Conservation (phyloP, 305 asterid genomes). For the Nicotiana rustica region DNA sequence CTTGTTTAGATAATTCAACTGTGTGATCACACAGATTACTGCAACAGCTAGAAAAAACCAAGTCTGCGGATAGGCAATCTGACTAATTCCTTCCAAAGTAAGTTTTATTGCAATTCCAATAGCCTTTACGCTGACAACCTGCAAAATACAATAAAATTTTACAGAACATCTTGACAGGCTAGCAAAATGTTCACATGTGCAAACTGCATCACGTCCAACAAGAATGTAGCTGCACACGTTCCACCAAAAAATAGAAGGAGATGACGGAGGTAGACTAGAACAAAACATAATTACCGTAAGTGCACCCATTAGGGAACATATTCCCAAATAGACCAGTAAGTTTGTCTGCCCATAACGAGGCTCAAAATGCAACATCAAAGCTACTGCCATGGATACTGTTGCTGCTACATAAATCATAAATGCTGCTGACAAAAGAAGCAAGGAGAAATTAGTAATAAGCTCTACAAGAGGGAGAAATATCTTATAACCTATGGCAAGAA, state of each 20-base stretch:
- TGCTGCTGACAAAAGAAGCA: constrained; percentile 54
- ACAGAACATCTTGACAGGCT: not conserved
- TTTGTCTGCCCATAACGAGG: constrained; percentile 76
- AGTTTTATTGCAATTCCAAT: constrained; percentile 84
- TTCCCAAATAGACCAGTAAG: constrained; percentile 70
- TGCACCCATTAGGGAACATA: constrained; percentile 81
- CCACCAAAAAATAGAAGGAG: not conserved
- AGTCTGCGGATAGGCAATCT: constrained; percentile 69
- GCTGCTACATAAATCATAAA: constrained; percentile 65
- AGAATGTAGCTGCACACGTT: not conserved
- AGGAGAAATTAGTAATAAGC: constrained; percentile 34
- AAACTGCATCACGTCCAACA: not conserved
- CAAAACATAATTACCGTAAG: constrained; percentile 62
- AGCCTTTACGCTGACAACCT: constrained; percentile 88
- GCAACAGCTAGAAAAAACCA: constrained; percentile 73
- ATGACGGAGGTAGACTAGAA: not conserved
- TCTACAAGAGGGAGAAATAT: not conserved
- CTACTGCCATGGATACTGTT: constrained; percentile 56
- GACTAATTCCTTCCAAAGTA: constrained; percentile 75
- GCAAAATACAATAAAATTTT: constrained; percentile 21
- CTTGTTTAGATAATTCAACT: constrained; percentile 83
- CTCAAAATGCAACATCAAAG: constrained; percentile 66
- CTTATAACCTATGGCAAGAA: constrained; percentile 28
- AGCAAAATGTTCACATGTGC: not conserved
- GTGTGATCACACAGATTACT: constrained; percentile 62